Base-by-base conservation (phyloP, 2,329 filamentous ascomycete genomes). In the Tolypocladium ovalisporum region DNA sequence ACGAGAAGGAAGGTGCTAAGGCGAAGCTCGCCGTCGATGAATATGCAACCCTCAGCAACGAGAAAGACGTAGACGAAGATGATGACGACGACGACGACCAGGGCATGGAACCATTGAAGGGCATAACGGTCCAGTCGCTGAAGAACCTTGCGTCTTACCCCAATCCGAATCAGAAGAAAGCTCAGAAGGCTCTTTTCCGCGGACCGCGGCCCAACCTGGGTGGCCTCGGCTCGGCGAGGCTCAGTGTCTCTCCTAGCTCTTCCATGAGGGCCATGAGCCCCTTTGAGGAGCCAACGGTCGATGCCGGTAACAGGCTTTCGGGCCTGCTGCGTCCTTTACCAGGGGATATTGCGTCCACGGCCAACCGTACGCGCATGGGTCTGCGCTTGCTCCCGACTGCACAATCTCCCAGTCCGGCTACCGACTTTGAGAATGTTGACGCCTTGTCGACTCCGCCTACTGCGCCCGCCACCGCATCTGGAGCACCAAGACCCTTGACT, bases 91-190 rank as follows among this genome's bases (percentile, higher is more conserved):
- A 68, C 8, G 66, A 64, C 34, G 67, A 70, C 12, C 59, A 62
- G 35, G 59, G 59, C 8, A 65, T 65, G 56, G 67, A 70, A 24
- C 65, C 70, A 1, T 64, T 75, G 54, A 67, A 71, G 58, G 74
- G 68, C 52, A 70, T 75, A 60, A 69, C 72, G 15, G 72, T 77
- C 63, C 80, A 81, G 62, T 76, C 73, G 35, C 71, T 82, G 27
- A 75, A 76, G 42, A 82, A 78, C 61, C 65, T 83, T 61, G 80
- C 80, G 19, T 82, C 80, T 1, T 83, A 82, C 61, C 72, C 76
- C 5, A 83, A 83, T 61, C 79, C 79, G 9, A 76, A 72, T 65
- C 80, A 81, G 65, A 76, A 77, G 66, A 70, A 68, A 47, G 80
- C 80, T 58, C 78, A 77, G 67, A 76, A 71, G 61, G 69, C 73